A percentile compares a stretch with the other conserved stretches of the same genome.
Evolutionary conservation across 73 alveolate genomes (phyloP).

Genomic region (Paramecium caudatum): DNA sequence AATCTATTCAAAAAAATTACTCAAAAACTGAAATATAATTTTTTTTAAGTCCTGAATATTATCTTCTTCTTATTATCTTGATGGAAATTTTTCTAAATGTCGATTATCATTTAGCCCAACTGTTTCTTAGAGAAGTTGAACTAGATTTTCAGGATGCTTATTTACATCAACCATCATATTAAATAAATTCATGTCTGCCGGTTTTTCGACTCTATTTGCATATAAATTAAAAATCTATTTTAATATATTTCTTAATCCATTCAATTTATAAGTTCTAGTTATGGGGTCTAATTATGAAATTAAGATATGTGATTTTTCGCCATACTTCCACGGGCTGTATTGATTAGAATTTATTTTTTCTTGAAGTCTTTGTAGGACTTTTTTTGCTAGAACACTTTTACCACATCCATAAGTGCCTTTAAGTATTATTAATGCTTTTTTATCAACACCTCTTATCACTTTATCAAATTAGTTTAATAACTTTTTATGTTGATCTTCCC

Average conservation of each 20-base stretch:
- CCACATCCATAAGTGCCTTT: conserved; percentile 65
- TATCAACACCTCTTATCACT: conserved; percentile 59
- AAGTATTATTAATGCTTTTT: conserved; percentile 28
- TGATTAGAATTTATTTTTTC: conserved; percentile 43
- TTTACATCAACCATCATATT: conserved; percentile 43
- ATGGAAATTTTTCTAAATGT: conserved; percentile 38
- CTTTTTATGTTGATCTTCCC: conserved; percentile 47
- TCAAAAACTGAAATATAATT: neutral
- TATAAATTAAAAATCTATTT: conserved; percentile 32
- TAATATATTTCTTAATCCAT: conserved; percentile 46
- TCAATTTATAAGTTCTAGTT: conserved; percentile 8
- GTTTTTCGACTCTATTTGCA: conserved; percentile 34
- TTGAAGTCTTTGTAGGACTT: conserved; percentile 39
- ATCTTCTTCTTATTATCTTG: conserved; percentile 2
- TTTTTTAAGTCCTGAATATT: conserved; percentile 1
- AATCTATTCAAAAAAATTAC: conserved; percentile 60
- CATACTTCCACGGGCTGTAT: conserved; percentile 65
- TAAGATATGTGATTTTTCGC: neutral
- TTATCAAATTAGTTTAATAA: conserved; percentile 49
- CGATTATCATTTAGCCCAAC: conserved; percentile 3
- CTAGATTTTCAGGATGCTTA: neutral
- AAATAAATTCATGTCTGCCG: conserved; percentile 24
- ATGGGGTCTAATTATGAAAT: conserved; percentile 54
- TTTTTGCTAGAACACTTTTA: conserved; percentile 30
- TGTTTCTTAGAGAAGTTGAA: neutral